Conservation (phyloP, 139 green algal genomes). For the Pleodorina starrii region DNA sequence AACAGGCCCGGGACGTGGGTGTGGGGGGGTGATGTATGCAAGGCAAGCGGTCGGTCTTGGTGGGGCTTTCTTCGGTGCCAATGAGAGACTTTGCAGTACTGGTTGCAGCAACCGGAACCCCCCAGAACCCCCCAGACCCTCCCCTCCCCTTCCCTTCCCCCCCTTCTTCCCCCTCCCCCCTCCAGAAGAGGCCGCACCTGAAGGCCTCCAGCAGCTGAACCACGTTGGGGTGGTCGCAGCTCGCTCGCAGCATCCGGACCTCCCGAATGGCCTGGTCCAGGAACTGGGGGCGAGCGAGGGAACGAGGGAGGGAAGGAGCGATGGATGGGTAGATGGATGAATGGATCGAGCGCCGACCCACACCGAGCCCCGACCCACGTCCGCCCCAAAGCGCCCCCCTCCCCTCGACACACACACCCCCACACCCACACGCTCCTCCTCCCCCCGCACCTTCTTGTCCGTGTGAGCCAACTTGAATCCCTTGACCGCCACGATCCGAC, state of each 20-base stretch:
- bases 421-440: not conserved
- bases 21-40: no score
- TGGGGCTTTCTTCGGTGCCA: no score
- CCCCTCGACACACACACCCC: not conserved
- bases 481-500: constrained; percentile 60
- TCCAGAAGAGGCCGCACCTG: not conserved
- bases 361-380: no score
- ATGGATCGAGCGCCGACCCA: no score
- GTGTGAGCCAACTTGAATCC: constrained; percentile 64
- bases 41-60: no score
- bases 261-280: constrained; percentile 57
- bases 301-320: not conserved
- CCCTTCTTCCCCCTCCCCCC: not conserved
- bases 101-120: no score
- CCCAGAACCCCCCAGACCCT: not conserved
- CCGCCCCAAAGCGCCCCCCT: no score
- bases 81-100: no score
- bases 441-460: constrained; percentile 46
- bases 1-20: no score
- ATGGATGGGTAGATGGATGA: not conserved
- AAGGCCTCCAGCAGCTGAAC: constrained; percentile 61
- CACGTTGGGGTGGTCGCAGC: constrained; percentile 54
- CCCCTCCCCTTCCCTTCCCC: not conserved
- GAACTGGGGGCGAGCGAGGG: constrained; percentile 47
- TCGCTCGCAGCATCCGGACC: constrained; percentile 51